A percentile compares a stretch with the other conserved stretches of the same genome.
Conservation (phyloP, 768 basidiomycete species). For the Leccinellum luteum region DNA sequence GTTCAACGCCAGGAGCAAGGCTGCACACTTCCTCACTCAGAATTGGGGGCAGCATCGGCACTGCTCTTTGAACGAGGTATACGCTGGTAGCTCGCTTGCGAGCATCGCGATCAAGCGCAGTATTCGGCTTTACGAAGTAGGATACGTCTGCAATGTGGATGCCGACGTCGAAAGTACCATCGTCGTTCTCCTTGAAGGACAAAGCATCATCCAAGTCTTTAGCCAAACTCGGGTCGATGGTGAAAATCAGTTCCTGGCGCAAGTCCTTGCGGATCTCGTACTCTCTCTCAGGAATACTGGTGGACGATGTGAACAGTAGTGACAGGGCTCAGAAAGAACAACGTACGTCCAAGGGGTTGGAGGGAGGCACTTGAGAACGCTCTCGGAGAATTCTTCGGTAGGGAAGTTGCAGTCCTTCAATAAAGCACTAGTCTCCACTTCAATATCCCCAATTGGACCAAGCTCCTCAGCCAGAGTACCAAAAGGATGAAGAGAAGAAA, state of each 20-base stretch:
- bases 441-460: slow-evolving; percentile 96
- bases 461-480: slow-evolving; percentile 97
- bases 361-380: slow-evolving; percentile 92
- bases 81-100: slow-evolving; percentile 96
- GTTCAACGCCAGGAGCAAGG: slow-evolving; percentile 82
- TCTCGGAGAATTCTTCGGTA: slow-evolving; percentile 94
- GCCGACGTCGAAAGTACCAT: slow-evolving; percentile 89
- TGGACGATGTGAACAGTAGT: slow-evolving; percentile 9
- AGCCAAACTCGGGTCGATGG: slow-evolving; percentile 86
- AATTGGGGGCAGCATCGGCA: slow-evolving; percentile 96
- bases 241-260: slow-evolving; percentile 82
- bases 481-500: slow-evolving; percentile 97
- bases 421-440: slow-evolving; percentile 96
- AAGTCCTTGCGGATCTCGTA: slow-evolving; percentile 86
- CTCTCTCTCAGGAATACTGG: slow-evolving; percentile 85
- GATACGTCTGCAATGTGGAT: slow-evolving; percentile 98
- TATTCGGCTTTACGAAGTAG: slow-evolving; percentile 91
- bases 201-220: slow-evolving; percentile 95
- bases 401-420: slow-evolving; percentile 99
- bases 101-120: slow-evolving; percentile 97
- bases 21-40: slow-evolving; percentile 93
- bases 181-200: slow-evolving; percentile 84
- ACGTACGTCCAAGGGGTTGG: slow-evolving; percentile 91
- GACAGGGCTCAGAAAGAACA: not conserved
- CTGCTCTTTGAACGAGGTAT: slow-evolving; percentile 92